Conservation (phyloP, 2,329 filamentous ascomycete genomes). For the Ceratocystis eucalypticola region DNA sequence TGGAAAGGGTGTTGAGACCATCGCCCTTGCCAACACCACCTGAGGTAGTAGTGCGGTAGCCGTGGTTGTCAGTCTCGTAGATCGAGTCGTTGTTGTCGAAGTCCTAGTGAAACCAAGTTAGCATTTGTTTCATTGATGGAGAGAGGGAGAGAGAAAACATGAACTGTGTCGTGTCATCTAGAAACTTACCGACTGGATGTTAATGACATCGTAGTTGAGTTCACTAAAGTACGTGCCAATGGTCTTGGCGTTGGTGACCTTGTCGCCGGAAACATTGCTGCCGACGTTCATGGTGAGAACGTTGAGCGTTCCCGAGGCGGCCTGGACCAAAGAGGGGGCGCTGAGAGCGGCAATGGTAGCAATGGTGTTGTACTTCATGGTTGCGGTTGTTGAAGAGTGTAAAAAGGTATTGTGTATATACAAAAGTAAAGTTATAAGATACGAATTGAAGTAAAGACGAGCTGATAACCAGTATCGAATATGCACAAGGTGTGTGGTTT, state of each 20-base stretch:
- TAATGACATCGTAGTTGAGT: slow-evolving; percentile 47
- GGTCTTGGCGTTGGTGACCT: slow-evolving; percentile 40
- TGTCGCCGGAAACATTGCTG: slow-evolving; percentile 48
- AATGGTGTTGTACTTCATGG: slow-evolving; percentile 17
- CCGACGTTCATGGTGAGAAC: slow-evolving; percentile 46
- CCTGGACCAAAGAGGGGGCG: slow-evolving; percentile 15
- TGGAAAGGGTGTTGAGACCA: slow-evolving; percentile 51
- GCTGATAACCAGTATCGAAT: neutral
- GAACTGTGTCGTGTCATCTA: too few relatives aligned
- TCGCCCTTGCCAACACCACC: slow-evolving; percentile 50
- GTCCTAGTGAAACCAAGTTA: slow-evolving; percentile 28
- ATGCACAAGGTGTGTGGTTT: neutral
- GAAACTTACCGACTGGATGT: slow-evolving; percentile 44
- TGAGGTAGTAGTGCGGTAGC: slow-evolving; percentile 48
- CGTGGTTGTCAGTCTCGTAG: slow-evolving; percentile 46
- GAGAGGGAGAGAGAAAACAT: too few relatives aligned
- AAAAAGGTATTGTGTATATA: neutral
- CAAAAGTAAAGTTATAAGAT: neutral
- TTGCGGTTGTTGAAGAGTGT: neutral
- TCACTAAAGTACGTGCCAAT: slow-evolving; percentile 45
- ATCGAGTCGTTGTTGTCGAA: slow-evolving; percentile 55
- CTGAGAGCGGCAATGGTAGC: slow-evolving; percentile 11
- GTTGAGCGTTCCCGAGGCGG: slow-evolving; percentile 31
- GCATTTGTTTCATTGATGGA: too few relatives aligned
- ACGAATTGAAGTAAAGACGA: neutral